These are phyloP conservation scores for Cynara cardunculus DNA, from an alignment of 129 eudicot genomes.

Conservation along the genomic window DNA sequence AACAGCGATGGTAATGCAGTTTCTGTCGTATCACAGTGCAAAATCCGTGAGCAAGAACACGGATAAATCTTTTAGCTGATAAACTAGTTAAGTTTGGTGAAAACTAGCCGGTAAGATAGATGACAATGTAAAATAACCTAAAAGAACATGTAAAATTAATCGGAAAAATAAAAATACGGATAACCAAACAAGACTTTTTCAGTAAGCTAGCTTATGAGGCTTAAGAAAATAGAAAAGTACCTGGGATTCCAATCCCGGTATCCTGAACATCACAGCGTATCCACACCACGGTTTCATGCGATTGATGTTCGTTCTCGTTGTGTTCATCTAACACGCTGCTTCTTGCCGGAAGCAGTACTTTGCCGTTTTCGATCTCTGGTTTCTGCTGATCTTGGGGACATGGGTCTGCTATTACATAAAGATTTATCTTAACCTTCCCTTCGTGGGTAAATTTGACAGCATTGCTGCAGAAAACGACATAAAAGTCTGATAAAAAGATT, in stretches of 20 bases:
- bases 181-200: too few species aligned
- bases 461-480: constrained; percentile 45
- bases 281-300: constrained; percentile 62
- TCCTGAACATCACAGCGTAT: constrained; percentile 77
- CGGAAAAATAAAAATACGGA: not conserved
- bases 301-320: constrained; percentile 16
- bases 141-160: not conserved
- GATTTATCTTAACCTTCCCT: constrained; percentile 80
- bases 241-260: constrained; percentile 83
- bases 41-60: constrained; percentile 4
- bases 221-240: constrained; percentile 17
- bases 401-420: constrained; percentile 53
- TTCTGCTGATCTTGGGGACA: constrained; percentile 16
- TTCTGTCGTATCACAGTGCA: constrained; percentile 45
- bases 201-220: too few species aligned
- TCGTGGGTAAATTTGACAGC: constrained; percentile 84
- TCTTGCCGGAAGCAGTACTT: constrained; percentile 6
- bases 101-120: not conserved
- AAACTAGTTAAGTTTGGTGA: not conserved
- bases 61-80: not conserved
- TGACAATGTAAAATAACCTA: not conserved
- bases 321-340: constrained; percentile 22
- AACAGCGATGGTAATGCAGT: constrained; percentile 65
- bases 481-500: not conserved
- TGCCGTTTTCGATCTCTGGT: constrained; percentile 16